A percentile compares a stretch with the other conserved stretches of the same genome.
Conservation (phyloP, 331 rosid species). For the Quercus phellos region DNA sequence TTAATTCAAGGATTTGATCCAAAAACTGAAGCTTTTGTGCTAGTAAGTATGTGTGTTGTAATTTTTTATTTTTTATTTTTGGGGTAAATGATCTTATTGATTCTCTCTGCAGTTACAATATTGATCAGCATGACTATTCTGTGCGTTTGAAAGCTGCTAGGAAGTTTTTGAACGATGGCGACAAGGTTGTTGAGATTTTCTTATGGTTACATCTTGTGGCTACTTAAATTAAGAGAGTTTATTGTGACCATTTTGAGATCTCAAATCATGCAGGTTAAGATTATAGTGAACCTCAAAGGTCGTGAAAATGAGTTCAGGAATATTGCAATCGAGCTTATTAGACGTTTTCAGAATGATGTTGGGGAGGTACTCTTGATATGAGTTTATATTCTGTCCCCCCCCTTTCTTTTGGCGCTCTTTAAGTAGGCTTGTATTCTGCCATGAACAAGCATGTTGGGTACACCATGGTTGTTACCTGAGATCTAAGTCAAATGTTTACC, state of each 20-base stretch:
- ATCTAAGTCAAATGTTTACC: background rate
- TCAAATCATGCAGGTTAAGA: slow-evolving; percentile 66
- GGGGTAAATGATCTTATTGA: background rate
- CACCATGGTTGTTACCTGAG: background rate
- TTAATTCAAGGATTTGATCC: too few relatives aligned
- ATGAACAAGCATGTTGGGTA: background rate
- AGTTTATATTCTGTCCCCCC: background rate
- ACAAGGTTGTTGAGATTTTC: slow-evolving; percentile 59
- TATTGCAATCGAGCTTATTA: slow-evolving; percentile 76
- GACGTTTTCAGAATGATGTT: slow-evolving; percentile 75
- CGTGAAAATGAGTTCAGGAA: slow-evolving; percentile 94
- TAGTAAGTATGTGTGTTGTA: background rate
- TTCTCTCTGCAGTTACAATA: slow-evolving; percentile 67
- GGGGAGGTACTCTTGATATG: slow-evolving; percentile 66
- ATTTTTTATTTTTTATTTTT: slow-evolving; percentile 9
- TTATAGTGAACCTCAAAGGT: slow-evolving; percentile 89
- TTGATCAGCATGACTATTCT: slow-evolving; percentile 92
- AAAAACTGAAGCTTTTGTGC: background rate
- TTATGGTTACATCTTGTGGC: background rate
- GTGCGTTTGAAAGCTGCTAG: slow-evolving; percentile 94
- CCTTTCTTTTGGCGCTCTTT: background rate
- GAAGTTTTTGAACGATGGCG: slow-evolving; percentile 89
- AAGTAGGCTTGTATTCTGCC: background rate
- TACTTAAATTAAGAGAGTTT: background rate
- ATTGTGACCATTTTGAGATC: slow-evolving; percentile 18